These are phyloP conservation scores for Penicillium lividum DNA, from an alignment of 495 filamentous ascomycete genomes.

Conservation along the genomic window DNA sequence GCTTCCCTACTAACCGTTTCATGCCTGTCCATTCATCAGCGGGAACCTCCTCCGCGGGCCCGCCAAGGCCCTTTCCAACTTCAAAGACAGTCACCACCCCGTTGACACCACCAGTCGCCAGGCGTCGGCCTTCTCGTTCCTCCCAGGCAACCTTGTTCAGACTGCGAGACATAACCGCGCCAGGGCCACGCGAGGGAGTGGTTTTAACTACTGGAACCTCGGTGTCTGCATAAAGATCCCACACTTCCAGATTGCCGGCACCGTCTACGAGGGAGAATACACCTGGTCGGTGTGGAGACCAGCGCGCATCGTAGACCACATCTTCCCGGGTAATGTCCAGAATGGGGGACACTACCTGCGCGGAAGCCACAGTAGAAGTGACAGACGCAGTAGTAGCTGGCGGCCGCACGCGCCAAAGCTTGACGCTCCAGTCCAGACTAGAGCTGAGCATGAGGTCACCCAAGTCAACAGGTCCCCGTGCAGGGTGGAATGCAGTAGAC, in stretches of 20 bases:
- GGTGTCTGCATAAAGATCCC: slow-evolving; percentile 89
- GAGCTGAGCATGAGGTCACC: slow-evolving; percentile 87
- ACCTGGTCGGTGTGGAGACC: slow-evolving; percentile 88
- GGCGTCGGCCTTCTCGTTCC: slow-evolving; percentile 74
- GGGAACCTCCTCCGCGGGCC: slow-evolving; percentile 68
- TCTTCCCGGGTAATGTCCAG: slow-evolving; percentile 91
- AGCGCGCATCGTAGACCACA: slow-evolving; percentile 91
- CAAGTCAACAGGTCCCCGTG: slow-evolving; percentile 87
- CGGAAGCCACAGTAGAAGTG: slow-evolving; percentile 39
- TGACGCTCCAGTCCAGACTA: slow-evolving; percentile 93
- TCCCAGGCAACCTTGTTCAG: slow-evolving; percentile 96
- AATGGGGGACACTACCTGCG: slow-evolving; percentile 63
- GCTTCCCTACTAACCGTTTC: slow-evolving; percentile 76
- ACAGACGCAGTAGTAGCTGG: slow-evolving; percentile 52
- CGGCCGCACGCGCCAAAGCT: slow-evolving; percentile 90
- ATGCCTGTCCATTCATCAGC: slow-evolving; percentile 89
- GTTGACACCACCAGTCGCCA: slow-evolving; percentile 88
- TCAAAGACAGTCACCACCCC: slow-evolving; percentile 91
- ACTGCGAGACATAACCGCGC: slow-evolving; percentile 63
- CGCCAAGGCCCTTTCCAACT: slow-evolving; percentile 81
- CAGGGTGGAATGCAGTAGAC: slow-evolving; percentile 93
- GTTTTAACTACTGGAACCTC: slow-evolving; percentile 85
- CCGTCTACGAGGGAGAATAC: slow-evolving; percentile 95
- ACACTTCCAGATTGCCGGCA: slow-evolving; percentile 88
- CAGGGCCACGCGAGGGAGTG: slow-evolving; percentile 62